Conservation (phyloP, 129 eudicot genomes). For the Gnaphalium uliginosum region DNA sequence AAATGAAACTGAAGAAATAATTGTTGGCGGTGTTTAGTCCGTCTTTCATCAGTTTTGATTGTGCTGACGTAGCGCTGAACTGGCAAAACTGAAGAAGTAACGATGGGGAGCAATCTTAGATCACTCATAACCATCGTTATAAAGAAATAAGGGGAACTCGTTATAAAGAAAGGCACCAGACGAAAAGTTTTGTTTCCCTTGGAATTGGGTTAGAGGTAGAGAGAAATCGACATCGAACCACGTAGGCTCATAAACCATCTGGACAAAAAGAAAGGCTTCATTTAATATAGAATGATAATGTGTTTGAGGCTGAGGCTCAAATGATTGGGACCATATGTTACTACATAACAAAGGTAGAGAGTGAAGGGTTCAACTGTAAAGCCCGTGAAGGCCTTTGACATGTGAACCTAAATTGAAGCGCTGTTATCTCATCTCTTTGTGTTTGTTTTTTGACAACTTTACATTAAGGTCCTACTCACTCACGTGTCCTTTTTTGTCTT, state of each 20-base stretch:
- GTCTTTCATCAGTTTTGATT: too few relatives aligned
- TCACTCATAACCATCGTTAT: too few relatives aligned
- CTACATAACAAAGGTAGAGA: conserved; percentile 30
- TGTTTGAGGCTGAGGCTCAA: conserved; percentile 32
- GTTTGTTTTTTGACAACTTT: conserved; percentile 26
- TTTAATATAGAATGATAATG: conserved; percentile 35
- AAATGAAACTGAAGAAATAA: too few relatives aligned
- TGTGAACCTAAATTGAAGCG: conserved; percentile 41
- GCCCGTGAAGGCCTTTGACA: conserved; percentile 36
- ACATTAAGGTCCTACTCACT: conserved; percentile 29
- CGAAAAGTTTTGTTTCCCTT: not conserved
- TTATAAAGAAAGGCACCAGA: not conserved
- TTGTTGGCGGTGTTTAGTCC: too few relatives aligned
- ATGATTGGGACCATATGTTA: conserved; percentile 33
- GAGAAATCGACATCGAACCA: conserved; percentile 11
- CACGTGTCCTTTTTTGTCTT: conserved; percentile 41
- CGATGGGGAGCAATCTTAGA: too few relatives aligned
- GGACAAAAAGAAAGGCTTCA: conserved; percentile 17
- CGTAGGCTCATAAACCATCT: conserved; percentile 25
- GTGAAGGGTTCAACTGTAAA: conserved; percentile 33
- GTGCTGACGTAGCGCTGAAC: too few relatives aligned
- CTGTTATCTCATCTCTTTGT: conserved; percentile 32
- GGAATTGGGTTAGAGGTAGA: not conserved
- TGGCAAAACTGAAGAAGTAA: too few relatives aligned
- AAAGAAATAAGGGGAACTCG: not conserved